Evolutionary conservation across 805 yeast species (phyloP).

Genomic region (Barnettozyma siamensis): DNA sequence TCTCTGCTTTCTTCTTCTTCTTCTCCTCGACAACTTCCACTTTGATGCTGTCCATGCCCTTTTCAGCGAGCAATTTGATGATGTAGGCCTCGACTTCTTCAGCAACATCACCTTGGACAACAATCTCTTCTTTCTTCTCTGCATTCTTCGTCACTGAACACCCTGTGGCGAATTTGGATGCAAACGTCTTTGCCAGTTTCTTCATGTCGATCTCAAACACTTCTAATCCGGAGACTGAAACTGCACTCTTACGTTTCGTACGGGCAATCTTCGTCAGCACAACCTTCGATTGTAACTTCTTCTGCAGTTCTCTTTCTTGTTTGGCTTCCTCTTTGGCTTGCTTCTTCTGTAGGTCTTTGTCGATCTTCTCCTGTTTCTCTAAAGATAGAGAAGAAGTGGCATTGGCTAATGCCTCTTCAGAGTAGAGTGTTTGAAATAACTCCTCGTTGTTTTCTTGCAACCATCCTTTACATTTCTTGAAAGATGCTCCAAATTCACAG

Average conservation of each 20-base stretch:
- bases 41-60: slow-evolving; percentile 77
- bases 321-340: slow-evolving; percentile 83
- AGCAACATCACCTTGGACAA: slow-evolving; percentile 92
- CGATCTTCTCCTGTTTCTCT: slow-evolving; percentile 78
- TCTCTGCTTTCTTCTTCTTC: slow-evolving; percentile 52
- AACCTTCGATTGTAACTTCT: slow-evolving; percentile 75
- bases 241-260: slow-evolving; percentile 81
- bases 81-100: slow-evolving; percentile 84
- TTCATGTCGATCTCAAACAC: slow-evolving; percentile 85
- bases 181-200: slow-evolving; percentile 85
- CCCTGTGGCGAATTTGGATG: slow-evolving; percentile 93
- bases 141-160: slow-evolving; percentile 86
- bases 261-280: slow-evolving; percentile 82
- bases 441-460: slow-evolving; percentile 53
- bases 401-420: slow-evolving; percentile 47
- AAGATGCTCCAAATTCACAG: slow-evolving; percentile 84
- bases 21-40: slow-evolving; percentile 86
- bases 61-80: slow-evolving; percentile 63
- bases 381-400: slow-evolving; percentile 56
- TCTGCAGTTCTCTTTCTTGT: slow-evolving; percentile 77
- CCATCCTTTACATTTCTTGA: slow-evolving; percentile 84
- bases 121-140: slow-evolving; percentile 87
- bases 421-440: slow-evolving; percentile 54
- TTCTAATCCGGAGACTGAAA: slow-evolving; percentile 83
- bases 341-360: slow-evolving; percentile 74